These are phyloP conservation scores for Blastocystis sp. DNA, from an alignment of 352 stramenopile species.

Conservation along the genomic window DNA sequence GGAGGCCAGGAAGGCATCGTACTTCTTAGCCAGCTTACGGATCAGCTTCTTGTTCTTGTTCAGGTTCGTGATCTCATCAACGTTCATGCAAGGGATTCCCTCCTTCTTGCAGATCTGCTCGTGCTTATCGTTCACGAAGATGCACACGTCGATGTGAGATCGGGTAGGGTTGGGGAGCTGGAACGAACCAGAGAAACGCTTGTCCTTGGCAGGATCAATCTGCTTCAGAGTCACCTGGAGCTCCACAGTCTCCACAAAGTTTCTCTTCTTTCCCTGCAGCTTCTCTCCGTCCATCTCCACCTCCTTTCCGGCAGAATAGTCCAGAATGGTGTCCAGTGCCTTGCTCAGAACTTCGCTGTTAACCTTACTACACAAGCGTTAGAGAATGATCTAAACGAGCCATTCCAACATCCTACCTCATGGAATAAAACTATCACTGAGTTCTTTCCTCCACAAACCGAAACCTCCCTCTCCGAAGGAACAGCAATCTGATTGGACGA, in stretches of 20 bases:
- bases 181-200: constrained; percentile 98
- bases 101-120: constrained; percentile 94
- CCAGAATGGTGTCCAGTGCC: constrained; percentile 85
- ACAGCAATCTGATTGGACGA: no score
- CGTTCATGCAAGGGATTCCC: constrained; percentile 90
- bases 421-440: no score
- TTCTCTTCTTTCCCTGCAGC: constrained; percentile 95
- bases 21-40: constrained; percentile 99
- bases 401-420: no score
- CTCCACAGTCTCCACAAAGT: constrained; percentile 98
- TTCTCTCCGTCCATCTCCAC: constrained; percentile 72
- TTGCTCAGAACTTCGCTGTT: constrained; percentile 87
- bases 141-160: constrained; percentile 88
- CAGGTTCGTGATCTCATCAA: constrained; percentile 98
- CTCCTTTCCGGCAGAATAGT: constrained; percentile 76
- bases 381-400: no score
- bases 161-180: constrained; percentile 85
- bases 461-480: no score
- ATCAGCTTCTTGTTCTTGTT: constrained; percentile 99
- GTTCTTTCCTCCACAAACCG: no score
- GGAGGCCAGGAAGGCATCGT: constrained; percentile 96
- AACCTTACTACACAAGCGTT: constrained; percentile 78
- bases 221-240: constrained; percentile 97
- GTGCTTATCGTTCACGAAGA: constrained; percentile 95
- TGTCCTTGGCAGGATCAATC: constrained; percentile 99